phyloP scores from a whole-genome alignment of 75 land plant genomes.

The Pseudotsuga menziesii region DNA sequence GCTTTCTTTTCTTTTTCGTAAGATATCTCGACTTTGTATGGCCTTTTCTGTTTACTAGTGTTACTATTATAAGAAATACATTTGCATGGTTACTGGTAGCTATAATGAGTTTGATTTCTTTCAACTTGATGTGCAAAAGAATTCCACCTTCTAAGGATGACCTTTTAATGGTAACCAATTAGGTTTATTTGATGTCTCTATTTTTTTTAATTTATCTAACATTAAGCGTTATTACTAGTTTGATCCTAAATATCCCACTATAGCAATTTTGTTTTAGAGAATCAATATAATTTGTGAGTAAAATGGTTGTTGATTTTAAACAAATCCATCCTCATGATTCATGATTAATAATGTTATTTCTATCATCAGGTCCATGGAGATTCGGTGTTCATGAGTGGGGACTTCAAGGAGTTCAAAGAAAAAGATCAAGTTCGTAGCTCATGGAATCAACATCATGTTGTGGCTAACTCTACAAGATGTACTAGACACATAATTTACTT shows the following conservation, averaged over 20 bases:
- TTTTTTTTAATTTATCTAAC: neutral
- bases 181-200: neutral
- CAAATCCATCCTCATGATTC: neutral
- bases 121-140: too few species aligned
- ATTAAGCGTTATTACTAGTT: neutral
- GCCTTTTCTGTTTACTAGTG: neutral
- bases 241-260: neutral
- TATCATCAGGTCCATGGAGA: constrained; percentile 82
- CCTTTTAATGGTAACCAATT: too few species aligned
- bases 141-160: too few species aligned
- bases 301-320: neutral
- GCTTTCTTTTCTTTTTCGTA: neutral
- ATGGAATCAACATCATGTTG: constrained; percentile 81
- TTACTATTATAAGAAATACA: neutral
- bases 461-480: constrained; percentile 75
- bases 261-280: neutral
- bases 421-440: constrained; percentile 38
- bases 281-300: neutral
- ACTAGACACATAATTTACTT: neutral
- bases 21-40: too few species aligned
- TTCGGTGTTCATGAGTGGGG: constrained; percentile 67
- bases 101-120: neutral
- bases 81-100: neutral
- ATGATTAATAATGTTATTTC: neutral
- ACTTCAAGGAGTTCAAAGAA: constrained; percentile 64